Conservation (phyloP, 2,329 filamentous ascomycete genomes). For the Coniochaeta prunicola region DNA sequence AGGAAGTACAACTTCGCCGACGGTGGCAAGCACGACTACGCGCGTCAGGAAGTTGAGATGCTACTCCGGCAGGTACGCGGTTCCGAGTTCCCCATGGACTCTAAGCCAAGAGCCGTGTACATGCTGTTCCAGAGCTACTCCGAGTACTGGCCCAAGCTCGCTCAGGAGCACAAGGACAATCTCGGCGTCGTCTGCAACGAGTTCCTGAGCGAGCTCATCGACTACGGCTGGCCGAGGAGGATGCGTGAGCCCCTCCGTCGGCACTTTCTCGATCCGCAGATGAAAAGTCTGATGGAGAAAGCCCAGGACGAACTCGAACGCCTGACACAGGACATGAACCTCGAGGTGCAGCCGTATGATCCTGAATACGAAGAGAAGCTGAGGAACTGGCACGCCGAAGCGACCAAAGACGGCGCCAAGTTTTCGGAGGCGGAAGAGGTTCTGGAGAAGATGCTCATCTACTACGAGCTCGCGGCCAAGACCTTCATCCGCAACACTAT, state of each 20-base stretch:
- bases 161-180: constrained; percentile 47
- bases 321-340: constrained; percentile 41
- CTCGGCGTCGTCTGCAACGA: constrained; percentile 46
- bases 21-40: constrained; percentile 36
- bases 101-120: constrained; percentile 44
- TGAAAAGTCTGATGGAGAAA: constrained; percentile 37
- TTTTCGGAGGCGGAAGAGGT: constrained; percentile 46
- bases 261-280: constrained; percentile 41
- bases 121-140: constrained; percentile 48
- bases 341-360: constrained; percentile 46
- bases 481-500: constrained; percentile 46
- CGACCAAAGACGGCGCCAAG: constrained; percentile 33
- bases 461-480: constrained; percentile 45
- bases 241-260: constrained; percentile 43
- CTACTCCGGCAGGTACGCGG: constrained; percentile 42
- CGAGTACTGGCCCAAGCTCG: constrained; percentile 43
- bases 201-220: constrained; percentile 43
- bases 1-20: constrained; percentile 37
- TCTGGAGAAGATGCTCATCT: constrained; percentile 48
- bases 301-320: constrained; percentile 38
- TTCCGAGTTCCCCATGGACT: constrained; percentile 45
- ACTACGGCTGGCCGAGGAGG: constrained; percentile 40
- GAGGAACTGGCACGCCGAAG: constrained; percentile 35
- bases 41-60: constrained; percentile 38
- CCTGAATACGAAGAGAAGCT: constrained; percentile 46